phyloP scores from a whole-genome alignment of 441 rosid genomes.

The Erodium trifolium region DNA sequence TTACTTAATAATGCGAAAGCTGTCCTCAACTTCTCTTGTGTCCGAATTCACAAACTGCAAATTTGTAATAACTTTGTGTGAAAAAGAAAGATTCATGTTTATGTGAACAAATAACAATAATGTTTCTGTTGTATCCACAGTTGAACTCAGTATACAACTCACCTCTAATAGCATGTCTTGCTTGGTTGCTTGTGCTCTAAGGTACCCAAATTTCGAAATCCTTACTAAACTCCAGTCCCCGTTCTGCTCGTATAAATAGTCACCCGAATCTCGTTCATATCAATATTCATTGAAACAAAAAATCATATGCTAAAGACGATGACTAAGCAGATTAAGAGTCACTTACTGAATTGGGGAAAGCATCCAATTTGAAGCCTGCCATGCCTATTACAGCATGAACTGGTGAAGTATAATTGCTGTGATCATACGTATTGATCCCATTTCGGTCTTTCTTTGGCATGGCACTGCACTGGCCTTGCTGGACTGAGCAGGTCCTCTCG shows the following conservation, averaged over 20 bases:
- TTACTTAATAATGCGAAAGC: slow-evolving; percentile 33
- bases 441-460: slow-evolving; percentile 40
- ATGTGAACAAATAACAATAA: not conserved
- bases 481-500: slow-evolving; percentile 54
- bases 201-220: slow-evolving; percentile 40
- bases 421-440: slow-evolving; percentile 40
- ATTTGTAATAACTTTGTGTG: not conserved
- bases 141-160: no score
- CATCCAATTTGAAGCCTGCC: slow-evolving; percentile 50
- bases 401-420: slow-evolving; percentile 43
- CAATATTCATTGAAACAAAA: not conserved
- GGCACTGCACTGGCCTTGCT: slow-evolving; percentile 29
- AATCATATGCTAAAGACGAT: not conserved
- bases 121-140: no score
- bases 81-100: not conserved
- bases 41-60: slow-evolving; percentile 45
- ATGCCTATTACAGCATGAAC: slow-evolving; percentile 50
- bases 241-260: slow-evolving; percentile 23
- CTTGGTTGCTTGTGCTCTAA: slow-evolving; percentile 39
- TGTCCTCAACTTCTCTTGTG: slow-evolving; percentile 32
- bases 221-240: slow-evolving; percentile 42
- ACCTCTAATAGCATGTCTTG: slow-evolving; percentile 42
- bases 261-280: not conserved
- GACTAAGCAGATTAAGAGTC: not conserved
- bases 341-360: slow-evolving; percentile 32